Base-by-base conservation (phyloP, 192 early-diverging fungal genomes). In the Radiomyces spectabilis region DNA sequence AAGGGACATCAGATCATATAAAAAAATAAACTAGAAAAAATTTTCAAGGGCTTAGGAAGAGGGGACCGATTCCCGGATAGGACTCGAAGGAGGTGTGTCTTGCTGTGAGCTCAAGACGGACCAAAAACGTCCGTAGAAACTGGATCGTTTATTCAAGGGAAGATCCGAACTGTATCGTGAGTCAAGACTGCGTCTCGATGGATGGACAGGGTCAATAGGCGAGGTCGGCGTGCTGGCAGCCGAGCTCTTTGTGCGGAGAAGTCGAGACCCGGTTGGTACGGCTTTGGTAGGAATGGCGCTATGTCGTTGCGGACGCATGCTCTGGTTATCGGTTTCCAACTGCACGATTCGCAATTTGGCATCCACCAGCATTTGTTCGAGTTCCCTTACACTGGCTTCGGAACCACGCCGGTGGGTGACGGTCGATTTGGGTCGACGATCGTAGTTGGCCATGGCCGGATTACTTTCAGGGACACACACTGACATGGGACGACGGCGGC, bases 331-430 rank as follows among this genome's bases (percentile, higher is more conserved):
- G 1, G 51, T 61, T 27, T 61, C 51, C 38, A 63, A 25, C 32
- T 54, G 32, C 4, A 55, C 60, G 40, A 63, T 53, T 21, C 52
- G 51, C 3, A 63, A 46, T 30, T 63, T 63, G 4, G 60, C 60
- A n/a, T 63, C 60, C 6, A 46, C 60, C 10, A 63, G 45, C 45
- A 63, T 45, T 18, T 53, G n/a, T 32, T 63, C 60, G 15, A 63
- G 32, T 37, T 54, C 60, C 3, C 52, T 45, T 13, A 51, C 53
- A 4, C 59, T 33, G 6, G 44, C 52, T 0, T 33, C 49, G n/a
- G n/a, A n/a, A n/a, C n/a, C n/a, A n/a, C n/a, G n/a, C n/a, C n/a
- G n/a, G n/a, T n/a, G n/a, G n/a, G n/a, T n/a, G n/a, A n/a, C n/a
- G n/a, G n/a, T n/a, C n/a, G n/a, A n/a, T n/a, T n/a, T n/a, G n/a